Evolutionary conservation across 2,329 filamentous ascomycete genomes (phyloP), one percentile per base, ranked within the genome.

Genomic region (Aspergillus sp.): DNA sequence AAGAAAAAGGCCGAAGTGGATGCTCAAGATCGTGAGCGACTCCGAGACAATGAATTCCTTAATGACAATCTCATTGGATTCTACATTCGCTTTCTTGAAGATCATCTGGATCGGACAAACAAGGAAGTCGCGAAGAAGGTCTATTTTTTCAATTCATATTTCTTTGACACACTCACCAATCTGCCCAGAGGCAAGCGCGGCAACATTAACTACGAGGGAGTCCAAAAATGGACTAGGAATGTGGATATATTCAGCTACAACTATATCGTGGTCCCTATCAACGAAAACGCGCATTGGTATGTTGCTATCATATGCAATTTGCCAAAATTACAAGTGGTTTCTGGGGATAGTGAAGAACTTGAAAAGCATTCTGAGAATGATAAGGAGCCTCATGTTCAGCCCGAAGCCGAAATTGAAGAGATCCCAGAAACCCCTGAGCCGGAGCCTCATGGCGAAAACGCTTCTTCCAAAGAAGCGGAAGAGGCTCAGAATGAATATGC

Each of bases 31-130:
- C 59, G 97, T 30, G 69, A 76, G 13, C 78, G 88, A 34, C 76
- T 98, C 3, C 84, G 95, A 47, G 87, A 94, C 50, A 87, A 83
- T 9, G 80, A 95, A 54, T 95, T 86, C 46, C 69, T 98, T 35
- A 98, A 98, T 60, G 93, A 98, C 69, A 95, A 89, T 58, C 71
- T 98, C 27, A 86, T 98, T 53, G 83, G 81, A 40, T 96, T 96
- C 61, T 95, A 94, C 60, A 74, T 95, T 43, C 82, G 85, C 28
- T 87, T 83, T 53, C 70, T 91, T 5, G 82, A 90, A 58, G 70
- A 77, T 45, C 67, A 77, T 34, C 64, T 86, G 31, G 76, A 81
- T 50, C 65, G 71, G 33, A 70, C 75, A 8, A 72, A 75, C 2
- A 75, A 79, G 1, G 71, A 80, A 37, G 54, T 83, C 4, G 70